A percentile compares a stretch with the other conserved stretches of the same genome.
These are phyloP conservation scores for Phaseolus coccineus DNA, from an alignment of 331 rosid species.

Conservation along the genomic window DNA sequence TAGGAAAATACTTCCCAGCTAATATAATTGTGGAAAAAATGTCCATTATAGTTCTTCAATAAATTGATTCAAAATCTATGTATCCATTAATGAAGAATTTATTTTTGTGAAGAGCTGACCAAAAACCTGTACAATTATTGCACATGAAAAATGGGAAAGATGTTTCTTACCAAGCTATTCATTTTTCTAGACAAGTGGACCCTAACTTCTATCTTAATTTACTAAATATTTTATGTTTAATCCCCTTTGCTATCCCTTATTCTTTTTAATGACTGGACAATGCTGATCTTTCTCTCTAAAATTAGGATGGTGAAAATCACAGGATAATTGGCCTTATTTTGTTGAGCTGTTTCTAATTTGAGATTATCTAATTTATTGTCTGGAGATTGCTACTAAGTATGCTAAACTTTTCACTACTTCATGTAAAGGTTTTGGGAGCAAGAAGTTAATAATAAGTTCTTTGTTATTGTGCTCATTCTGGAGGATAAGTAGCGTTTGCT, in stretches of 20 bases:
- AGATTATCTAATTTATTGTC: not conserved
- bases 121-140: not conserved
- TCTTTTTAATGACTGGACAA: not conserved
- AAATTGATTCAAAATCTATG: not conserved
- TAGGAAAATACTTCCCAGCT: not conserved
- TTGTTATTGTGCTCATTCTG: not conserved
- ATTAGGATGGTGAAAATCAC: not conserved
- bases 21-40: not conserved
- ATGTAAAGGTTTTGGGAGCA: not conserved
- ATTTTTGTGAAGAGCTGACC: not conserved
- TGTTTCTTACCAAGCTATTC: not conserved
- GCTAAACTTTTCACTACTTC: not conserved
- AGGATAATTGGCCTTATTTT: not conserved
- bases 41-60: not conserved
- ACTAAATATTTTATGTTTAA: not conserved
- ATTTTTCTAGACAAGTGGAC: no score
- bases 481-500: not conserved
- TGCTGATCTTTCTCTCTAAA: not conserved
- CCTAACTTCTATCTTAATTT: not conserved
- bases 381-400: not conserved
- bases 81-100: not conserved
- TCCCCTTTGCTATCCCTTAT: not conserved
- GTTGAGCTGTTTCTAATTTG: not conserved
- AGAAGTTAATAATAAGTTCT: not conserved
- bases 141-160: not conserved